phyloP scores from a whole-genome alignment of 1,284 basidiomycete species.

The Ustilago bromivora region DNA sequence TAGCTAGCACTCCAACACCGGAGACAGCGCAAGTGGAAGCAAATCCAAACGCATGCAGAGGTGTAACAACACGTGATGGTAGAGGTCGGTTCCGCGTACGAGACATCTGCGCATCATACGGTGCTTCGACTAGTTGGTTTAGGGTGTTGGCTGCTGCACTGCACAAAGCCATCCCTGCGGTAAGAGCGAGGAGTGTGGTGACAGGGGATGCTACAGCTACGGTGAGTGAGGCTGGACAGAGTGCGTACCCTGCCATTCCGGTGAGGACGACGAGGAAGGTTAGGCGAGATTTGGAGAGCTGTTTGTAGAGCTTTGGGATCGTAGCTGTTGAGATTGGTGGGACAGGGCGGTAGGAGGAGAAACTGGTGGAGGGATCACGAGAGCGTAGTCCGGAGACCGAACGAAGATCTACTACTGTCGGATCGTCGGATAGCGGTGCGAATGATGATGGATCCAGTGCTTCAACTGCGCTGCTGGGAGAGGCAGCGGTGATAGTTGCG shows the following conservation, averaged over 20 bases:
- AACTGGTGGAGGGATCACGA: constrained; percentile 29
- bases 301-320: constrained; percentile 74
- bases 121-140: constrained; percentile 94
- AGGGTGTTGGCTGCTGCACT: constrained; percentile 92
- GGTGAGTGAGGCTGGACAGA: constrained; percentile 74
- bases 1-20: constrained; percentile 83
- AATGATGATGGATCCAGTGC: constrained; percentile 22
- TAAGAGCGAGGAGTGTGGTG: constrained; percentile 80
- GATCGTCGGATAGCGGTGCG: constrained; percentile 56
- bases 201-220: constrained; percentile 53
- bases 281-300: constrained; percentile 88
- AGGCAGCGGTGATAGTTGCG: not conserved
- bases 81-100: constrained; percentile 90
- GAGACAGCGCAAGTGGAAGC: constrained; percentile 80
- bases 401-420: constrained; percentile 43
- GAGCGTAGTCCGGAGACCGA: constrained; percentile 33
- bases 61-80: constrained; percentile 84
- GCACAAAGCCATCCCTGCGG: constrained; percentile 88
- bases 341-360: constrained; percentile 50
- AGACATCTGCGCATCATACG: constrained; percentile 96
- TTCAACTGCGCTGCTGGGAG: not conserved
- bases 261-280: constrained; percentile 90
- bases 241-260: constrained; percentile 90
- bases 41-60: constrained; percentile 86
- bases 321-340: constrained; percentile 34